Base-by-base conservation (phyloP, 352 stramenopile genomes). In the Globisporangium lucens region DNA sequence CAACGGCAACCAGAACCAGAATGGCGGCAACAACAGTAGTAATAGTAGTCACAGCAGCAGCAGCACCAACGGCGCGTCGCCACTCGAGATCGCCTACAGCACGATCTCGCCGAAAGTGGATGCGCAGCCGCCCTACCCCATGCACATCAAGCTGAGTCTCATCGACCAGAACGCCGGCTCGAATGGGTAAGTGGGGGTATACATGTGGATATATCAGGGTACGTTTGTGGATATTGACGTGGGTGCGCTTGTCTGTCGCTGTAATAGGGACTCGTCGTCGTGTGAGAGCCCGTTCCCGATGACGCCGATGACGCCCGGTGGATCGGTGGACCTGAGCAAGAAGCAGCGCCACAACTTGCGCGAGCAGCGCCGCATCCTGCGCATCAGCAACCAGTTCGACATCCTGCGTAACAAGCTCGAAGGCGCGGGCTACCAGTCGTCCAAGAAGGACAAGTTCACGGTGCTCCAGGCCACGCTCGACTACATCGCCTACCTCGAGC, bases 401-500 rank as follows among this genome's bases (percentile, higher is more conserved):
- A 91, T 91, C 33, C 69, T 94, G 46, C 80, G 85, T 46, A 77
- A 77, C 59, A 94, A 91, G 64, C 83, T 94, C 24, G 86, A 94
- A 60, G 74, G 55, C 6, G 86, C 80, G 8, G 84, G 84, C 33
- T 93, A 91, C 72, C 78, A 78, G 43, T 88, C 79, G 5, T 87
- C 79, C 57, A 94, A 93, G 77, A 94, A 91, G 67, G 86, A 94
- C 80, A 94, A 94, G 72, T 91, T 91, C 72, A 91, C 81, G 56
- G 85, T 94, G 56, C 75, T 94, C 17, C 84, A 92, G 64, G 84
- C 86, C 24, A 94, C 86, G 58, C 82, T 94, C 61, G 86, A 92
- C 68, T 94, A 94, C 75, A 91, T 94, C 65, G 76, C 63, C 6
- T 81, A 86, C 61, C 78, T 94, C 33, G 86, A 94, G 66, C 76